Base-by-base conservation (phyloP, 75 land plant genomes). In the Cunninghamia lanceolata region DNA sequence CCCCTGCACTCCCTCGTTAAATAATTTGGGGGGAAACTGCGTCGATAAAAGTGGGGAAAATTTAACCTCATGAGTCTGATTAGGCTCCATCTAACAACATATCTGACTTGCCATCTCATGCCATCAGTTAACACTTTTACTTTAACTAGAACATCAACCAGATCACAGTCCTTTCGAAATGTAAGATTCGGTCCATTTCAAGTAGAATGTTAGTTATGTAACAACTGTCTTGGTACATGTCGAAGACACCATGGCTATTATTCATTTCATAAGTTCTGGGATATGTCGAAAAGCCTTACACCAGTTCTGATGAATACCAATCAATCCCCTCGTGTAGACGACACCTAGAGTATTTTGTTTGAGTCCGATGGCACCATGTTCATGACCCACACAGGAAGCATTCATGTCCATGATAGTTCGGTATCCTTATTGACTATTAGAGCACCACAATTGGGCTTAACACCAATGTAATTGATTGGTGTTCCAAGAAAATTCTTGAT, bases 331-430 rank as follows among this genome's bases (percentile, higher is more conserved):
- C 85, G 95, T 97, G 73, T 94, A 97, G 9, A 97, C 90, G 7
- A 93, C 93, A 13, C 97, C 99, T 10, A 97, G 85, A 36, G 93
- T 97, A 43, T 96, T 94, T 1, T 82, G 10, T 94, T 85, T 63
- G 91, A 87, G 75, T 94, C 89, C 7, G 87, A 85, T 43, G 97
- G 99, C 17, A 97, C 94, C 14, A 93, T 95, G 80, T 97, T 94
- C 99, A 97, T 97, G 8, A 97, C 99, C 99, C 99, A 97, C 16
- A 92, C 94, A 39, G 91, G 93, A n/a, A n/a, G n/a, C n/a, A n/a
- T n/a, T n/a, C n/a, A n/a, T n/a, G n/a, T n/a, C n/a, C n/a, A n/a
- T n/a, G n/a, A n/a, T n/a, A n/a, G n/a, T n/a, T n/a, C n/a, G n/a
- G n/a, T n/a, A n/a, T n/a, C n/a, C n/a, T n/a, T n/a, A n/a, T n/a